These are phyloP conservation scores for Bretschneidera sinensis DNA, from an alignment of 345 rosid genomes.

Conservation along the genomic window DNA sequence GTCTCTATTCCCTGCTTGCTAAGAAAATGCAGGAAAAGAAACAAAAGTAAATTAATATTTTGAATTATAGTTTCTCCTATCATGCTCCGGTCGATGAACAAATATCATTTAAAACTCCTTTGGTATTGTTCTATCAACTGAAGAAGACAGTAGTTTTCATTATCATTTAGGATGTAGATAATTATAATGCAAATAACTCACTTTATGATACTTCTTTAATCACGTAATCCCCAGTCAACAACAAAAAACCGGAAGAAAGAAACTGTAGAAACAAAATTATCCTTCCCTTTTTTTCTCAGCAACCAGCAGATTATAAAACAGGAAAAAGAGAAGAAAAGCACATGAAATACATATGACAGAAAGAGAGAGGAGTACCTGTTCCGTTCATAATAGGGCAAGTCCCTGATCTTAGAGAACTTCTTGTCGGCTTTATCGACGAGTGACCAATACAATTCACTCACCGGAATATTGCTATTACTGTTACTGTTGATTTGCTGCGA, in stretches of 20 bases:
- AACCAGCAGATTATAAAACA: not conserved
- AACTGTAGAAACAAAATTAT: constrained; percentile 1
- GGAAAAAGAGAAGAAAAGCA: not conserved
- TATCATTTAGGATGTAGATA: no score
- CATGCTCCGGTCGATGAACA: not conserved
- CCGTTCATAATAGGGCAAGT: constrained; percentile 91
- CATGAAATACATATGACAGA: no score
- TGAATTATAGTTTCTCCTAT: not conserved
- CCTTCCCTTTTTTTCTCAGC: constrained; percentile 1
- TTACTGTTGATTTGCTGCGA: constrained; percentile 38
- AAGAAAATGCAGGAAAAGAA: no score
- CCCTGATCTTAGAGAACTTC: constrained; percentile 96
- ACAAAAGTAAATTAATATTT: no score
- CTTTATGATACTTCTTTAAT: no score
- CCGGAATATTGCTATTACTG: constrained; percentile 44
- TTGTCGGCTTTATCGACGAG: constrained; percentile 93
- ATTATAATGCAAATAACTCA: no score
- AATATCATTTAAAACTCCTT: no score
- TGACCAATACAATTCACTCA: constrained; percentile 87
- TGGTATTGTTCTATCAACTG: no score
- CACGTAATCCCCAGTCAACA: no score
- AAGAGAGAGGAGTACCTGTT: constrained; percentile 47
- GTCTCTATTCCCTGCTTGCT: not conserved
- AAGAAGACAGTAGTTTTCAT: no score
- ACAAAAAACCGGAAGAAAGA: not conserved